A percentile compares a stretch with the other conserved stretches of the same genome.
These are phyloP conservation scores for Ophiostoma himal-ulmi DNA, from an alignment of 2,329 filamentous ascomycete genomes.

Conservation along the genomic window DNA sequence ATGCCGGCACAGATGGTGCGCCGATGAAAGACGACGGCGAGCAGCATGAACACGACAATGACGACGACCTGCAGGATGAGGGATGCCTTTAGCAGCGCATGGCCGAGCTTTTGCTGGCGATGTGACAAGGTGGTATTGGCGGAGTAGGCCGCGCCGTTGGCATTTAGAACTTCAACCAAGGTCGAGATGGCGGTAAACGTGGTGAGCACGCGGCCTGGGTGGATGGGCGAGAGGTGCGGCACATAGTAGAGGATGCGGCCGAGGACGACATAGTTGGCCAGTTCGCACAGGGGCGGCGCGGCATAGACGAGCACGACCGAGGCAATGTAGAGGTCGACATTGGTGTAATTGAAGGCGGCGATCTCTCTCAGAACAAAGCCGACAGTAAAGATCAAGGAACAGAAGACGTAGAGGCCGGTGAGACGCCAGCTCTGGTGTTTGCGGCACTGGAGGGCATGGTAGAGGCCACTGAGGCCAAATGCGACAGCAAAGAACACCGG, in stretches of 20 bases:
- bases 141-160: constrained; percentile 28
- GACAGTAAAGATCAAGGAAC: neutral
- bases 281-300: constrained; percentile 51
- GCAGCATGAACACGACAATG: constrained; percentile 42
- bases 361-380: constrained; percentile 29
- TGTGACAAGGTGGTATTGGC: neutral
- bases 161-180: constrained; percentile 45
- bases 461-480: constrained; percentile 29
- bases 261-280: constrained; percentile 60
- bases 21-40: constrained; percentile 36
- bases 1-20: neutral
- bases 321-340: constrained; percentile 39
- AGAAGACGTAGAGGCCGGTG: neutral
- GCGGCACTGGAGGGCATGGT: neutral
- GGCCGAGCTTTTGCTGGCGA: constrained; percentile 32
- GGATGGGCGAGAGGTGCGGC: constrained; percentile 53
- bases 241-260: constrained; percentile 57
- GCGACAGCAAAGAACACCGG: constrained; percentile 36
- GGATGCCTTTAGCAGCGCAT: constrained; percentile 45
- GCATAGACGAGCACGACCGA: constrained; percentile 37
- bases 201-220: constrained; percentile 40
- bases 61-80: constrained; percentile 52
- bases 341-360: constrained; percentile 44
- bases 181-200: constrained; percentile 45
- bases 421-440: neutral